Conservation (phyloP, 2,329 filamentous ascomycete species). For the Sarocladium strictum region DNA sequence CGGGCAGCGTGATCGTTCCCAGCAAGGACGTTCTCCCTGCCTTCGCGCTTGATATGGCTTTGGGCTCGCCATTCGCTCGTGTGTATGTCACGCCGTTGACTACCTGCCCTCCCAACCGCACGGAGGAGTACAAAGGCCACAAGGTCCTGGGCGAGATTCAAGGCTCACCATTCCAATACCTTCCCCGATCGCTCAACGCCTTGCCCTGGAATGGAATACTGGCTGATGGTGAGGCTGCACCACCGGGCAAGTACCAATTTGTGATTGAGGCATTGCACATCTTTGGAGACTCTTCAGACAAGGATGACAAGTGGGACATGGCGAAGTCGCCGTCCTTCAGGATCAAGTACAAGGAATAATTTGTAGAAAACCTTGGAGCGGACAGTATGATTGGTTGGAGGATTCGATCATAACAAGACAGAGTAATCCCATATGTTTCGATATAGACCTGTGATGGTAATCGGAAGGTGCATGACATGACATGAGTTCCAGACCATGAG, state of each 20-base stretch:
- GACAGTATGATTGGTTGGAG: background rate
- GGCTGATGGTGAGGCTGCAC: constrained; percentile 39
- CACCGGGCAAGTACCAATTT: constrained; percentile 44
- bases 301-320: constrained; percentile 40
- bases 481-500: background rate
- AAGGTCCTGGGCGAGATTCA: constrained; percentile 36
- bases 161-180: constrained; percentile 32
- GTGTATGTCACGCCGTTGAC: constrained; percentile 17
- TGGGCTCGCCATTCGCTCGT: constrained; percentile 3
- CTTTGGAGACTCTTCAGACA: constrained; percentile 37
- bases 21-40: constrained; percentile 29
- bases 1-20: constrained; percentile 24
- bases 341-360: constrained; percentile 32
- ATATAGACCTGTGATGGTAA: too few species aligned
- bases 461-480: too few species aligned
- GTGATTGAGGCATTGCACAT: constrained; percentile 42
- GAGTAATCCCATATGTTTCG: too few species aligned
- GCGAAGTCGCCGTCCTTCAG: constrained; percentile 34
- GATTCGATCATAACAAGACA: background rate
- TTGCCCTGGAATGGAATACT: constrained; percentile 41
- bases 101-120: constrained; percentile 1
- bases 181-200: constrained; percentile 18
- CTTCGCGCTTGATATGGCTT: constrained; percentile 21
- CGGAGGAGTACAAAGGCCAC: background rate
- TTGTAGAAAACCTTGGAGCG: background rate